Conservation (phyloP, 306 rosid species). For the Cotoneaster glaucophyllus region DNA sequence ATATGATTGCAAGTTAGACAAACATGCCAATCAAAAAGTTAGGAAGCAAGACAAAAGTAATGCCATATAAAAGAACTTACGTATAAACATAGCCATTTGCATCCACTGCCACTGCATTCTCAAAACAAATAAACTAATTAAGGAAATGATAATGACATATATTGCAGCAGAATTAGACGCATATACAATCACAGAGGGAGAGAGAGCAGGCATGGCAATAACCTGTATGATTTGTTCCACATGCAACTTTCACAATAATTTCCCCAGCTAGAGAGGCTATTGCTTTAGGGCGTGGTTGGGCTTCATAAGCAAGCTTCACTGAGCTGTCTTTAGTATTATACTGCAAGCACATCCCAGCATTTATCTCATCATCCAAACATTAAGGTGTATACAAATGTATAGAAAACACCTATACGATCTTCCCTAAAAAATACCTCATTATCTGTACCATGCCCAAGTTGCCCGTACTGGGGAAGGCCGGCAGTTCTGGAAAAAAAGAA, state of each 20-base stretch:
- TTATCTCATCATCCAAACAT: not conserved
- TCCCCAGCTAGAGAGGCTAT: constrained; percentile 84
- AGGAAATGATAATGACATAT: not conserved
- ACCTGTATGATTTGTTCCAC: constrained; percentile 96
- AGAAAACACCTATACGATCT: not conserved
- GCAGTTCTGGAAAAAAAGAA: constrained; percentile 61
- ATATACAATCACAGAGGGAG: not conserved
- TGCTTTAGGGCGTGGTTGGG: constrained; percentile 92
- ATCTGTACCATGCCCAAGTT: constrained; percentile 98
- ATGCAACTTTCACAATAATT: constrained; percentile 78
- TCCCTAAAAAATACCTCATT: constrained; percentile 63
- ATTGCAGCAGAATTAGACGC: not conserved
- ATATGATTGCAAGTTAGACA: constrained; percentile 16
- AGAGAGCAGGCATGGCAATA: not conserved
- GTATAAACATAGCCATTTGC: constrained; percentile 82
- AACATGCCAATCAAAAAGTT: not conserved
- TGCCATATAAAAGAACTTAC: constrained; percentile 41
- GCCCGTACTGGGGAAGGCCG: constrained; percentile 94
- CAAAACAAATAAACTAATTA: constrained; percentile 21
- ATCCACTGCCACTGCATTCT: constrained; percentile 81
- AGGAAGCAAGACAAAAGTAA: not conserved
- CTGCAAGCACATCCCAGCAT: constrained; percentile 38
- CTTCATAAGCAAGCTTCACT: constrained; percentile 87
- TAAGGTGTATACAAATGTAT: not conserved
- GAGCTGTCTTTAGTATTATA: constrained; percentile 93